Conservation (phyloP, 176 grass and related monocot species). For the Saccharum spontaneum region DNA sequence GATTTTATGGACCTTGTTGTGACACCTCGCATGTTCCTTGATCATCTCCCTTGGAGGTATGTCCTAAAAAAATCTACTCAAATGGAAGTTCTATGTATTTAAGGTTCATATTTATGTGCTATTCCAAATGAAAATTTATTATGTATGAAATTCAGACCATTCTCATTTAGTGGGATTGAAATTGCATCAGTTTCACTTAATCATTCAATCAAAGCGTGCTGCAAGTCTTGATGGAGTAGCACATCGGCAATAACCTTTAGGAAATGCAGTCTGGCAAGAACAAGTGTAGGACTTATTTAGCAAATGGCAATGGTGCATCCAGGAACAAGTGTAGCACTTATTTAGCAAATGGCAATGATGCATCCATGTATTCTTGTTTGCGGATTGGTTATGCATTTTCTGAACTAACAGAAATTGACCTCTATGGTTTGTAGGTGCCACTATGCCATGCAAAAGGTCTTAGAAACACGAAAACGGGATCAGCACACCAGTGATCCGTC, state of each 20-base stretch:
- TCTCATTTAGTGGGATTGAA: background rate
- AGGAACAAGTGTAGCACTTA: background rate
- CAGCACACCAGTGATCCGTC: conserved; percentile 28
- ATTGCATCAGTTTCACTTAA: conserved; percentile 10
- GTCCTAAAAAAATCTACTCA: background rate
- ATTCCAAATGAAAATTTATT: conserved; percentile 10
- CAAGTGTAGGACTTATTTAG: background rate
- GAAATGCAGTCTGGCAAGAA: background rate
- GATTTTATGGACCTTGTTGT: conserved; percentile 83
- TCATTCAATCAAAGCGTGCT: background rate
- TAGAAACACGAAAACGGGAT: conserved; percentile 48
- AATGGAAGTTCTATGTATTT: background rate
- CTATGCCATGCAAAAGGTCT: conserved; percentile 68
- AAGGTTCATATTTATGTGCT: background rate
- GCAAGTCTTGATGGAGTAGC: background rate
- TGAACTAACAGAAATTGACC: conserved; percentile 14
- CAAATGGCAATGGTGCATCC: background rate
- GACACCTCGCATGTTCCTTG: conserved; percentile 89
- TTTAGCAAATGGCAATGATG: background rate
- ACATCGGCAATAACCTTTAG: background rate
- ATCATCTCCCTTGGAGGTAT: conserved; percentile 97
- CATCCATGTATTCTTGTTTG: background rate
- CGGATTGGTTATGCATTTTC: background rate
- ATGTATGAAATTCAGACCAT: background rate
- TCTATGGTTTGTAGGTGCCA: conserved; percentile 63